Evolutionary conservation across 2,329 filamentous ascomycete genomes (phyloP), one percentile per base, ranked within the genome.

Genomic region (Xylariaceae sp.): DNA sequence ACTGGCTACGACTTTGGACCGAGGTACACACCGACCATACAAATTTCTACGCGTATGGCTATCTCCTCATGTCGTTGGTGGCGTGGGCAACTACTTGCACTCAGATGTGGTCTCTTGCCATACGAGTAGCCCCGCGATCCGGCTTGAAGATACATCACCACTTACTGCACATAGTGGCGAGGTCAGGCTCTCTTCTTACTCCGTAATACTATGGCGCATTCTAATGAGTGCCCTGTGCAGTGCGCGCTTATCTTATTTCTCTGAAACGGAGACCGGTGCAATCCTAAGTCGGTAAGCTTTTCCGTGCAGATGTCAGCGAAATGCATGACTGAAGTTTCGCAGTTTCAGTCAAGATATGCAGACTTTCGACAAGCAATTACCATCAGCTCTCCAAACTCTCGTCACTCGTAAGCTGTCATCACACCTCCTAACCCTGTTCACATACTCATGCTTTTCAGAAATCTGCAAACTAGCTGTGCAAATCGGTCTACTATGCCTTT

Each of bases 341-440:
- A 71, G 69, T 48, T 75, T 75, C 52, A 71, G 67, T 9, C 70
- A 75, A 55, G 71, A 75, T 35, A 69, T 74, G 6, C 65, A 70
- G 43, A 66, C 74, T 14, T 57, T 75, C 2, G 73, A 76, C 49
- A 73, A 68, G 27, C 62, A 68, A 44, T 61, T 76, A 2, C 68
- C 71, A 1, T 49, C 66, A 0, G 68, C 68, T 1, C 46, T 74
- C 10, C 58, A 62, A 12, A 59, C 64, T 14, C 55, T 71, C 36
- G 45, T 60, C 11, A 59, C 59, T 32, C 72, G 70, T 74, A 55
- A 57, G 70, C 62, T 53, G 0, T 56, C 64, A 7, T 27, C 31
- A 56, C 68, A 42, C 61, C 61, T 18, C 66, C 61, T 39, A 11
- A 11, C 38, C 11, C 69, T 32, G n/a, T 7, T 33, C 11, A 5